Evolutionary conservation across 192 early-diverging fungal species (phyloP), one percentile per base, ranked within the genome.

Genomic region (Coemansia sp.): DNA sequence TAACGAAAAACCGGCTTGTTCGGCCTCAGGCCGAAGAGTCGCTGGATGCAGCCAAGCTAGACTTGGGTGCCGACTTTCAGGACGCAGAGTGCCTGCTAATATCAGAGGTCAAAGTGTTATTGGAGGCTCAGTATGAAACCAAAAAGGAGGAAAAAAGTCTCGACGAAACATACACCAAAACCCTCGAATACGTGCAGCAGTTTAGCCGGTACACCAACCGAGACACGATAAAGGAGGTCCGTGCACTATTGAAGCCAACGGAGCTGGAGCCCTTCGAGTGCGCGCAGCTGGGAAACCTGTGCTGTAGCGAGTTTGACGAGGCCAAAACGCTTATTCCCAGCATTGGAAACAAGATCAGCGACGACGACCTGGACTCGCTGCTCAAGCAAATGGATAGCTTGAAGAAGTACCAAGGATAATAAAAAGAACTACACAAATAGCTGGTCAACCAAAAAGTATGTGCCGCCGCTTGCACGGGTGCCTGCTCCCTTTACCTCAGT

Each of bases 221-320:
- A 41, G 86, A 96, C 53, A 90, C 89, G 16, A 89, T 94, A 11
- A 82, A 85, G 45, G 88, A 93, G 71, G 85, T 96, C 21, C 78
- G 92, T 74, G 51, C 45, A 0, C 57, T 60, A 39, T 20, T 57
- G 40, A 61, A 66, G 49, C 56, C 53, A 2, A 57, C 49, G 8
- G 66, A 82, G n/a, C 63, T 92, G 55, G 79, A 84, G 40, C 83
- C 85, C 32, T 96, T 94, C 51, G 95, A 97, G 64, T 78, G 88
- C 21, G 92, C 92, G 28, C 92, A 94, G 56, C 68, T 97, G 37
- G 93, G 87, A 8, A 97, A 97, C 64, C 71, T 97, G 40, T 87
- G 90, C 69, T 93, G 92, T 64, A 91, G 90, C 57, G 87, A 92
- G 34, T 84, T 83, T 20, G 95, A 97, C 45, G 95, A 97, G 72